Evolutionary conservation across 176 grass and related monocot species (phyloP), one percentile per base, ranked within the genome.

Genomic region (Triticum turgidum): DNA sequence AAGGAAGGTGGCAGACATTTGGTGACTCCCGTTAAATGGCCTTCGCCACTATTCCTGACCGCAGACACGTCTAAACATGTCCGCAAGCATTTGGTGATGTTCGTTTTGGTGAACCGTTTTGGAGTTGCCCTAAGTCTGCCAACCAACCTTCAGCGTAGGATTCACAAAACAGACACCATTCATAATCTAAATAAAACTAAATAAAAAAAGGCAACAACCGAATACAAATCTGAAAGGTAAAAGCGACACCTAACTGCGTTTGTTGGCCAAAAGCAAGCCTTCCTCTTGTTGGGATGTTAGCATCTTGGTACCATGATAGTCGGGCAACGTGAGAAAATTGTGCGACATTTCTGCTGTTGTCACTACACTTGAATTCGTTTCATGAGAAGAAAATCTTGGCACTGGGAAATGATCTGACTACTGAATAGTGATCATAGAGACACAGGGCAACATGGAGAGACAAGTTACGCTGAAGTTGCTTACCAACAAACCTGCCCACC

Each of bases 401-500:
- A 21, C 56, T 59, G 18, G 18, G 54, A 58, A 58, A 3, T 1
- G 54, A 58, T 59, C 56, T 59, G 56, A 9, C 18, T 59, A 59
- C 15, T 18, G 51, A 54, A 54, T 54, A 18, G 0, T 59, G 56
- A 21, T 59, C 20, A 59, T 9, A 59, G 56, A 59, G 56, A 3
- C 20, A 59, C 56, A 9, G 1, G 56, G 9, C 18, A 8, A 58
- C 18, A 21, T 21, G 54, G 54, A 2, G 54, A 58, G 54, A 58
- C 18, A 58, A 8, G 56, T 59, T 59, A 59, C 33, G 30, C 30
- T 35, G 68, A 20, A 80, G 89, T 87, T 65, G 88, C 78, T 90
- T 83, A 83, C 89, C 89, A 37, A 61, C 74, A 65, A 37, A 87
- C 67, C 89, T 83, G 59, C 54, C 61, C 66, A 68, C 30, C 34